Evolutionary conservation across 2,329 filamentous ascomycete genomes (phyloP).

Genomic region (Colletotrichum sp.): DNA sequence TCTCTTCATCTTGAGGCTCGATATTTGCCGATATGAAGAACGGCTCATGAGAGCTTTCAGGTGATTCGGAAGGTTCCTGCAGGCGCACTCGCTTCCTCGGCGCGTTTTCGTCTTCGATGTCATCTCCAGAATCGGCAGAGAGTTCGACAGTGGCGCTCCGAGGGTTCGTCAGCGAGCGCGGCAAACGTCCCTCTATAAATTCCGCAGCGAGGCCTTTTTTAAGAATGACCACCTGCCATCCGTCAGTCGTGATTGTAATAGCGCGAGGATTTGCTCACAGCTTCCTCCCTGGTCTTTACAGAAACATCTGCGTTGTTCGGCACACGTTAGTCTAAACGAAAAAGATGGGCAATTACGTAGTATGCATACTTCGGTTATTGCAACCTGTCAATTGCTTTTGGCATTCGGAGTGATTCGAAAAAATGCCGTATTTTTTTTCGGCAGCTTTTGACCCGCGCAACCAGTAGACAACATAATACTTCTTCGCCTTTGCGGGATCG

Average conservation of each 20-base stretch:
- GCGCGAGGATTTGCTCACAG: not conserved
- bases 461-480: too few species aligned
- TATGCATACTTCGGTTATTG: too few species aligned
- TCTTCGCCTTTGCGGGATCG: too few species aligned
- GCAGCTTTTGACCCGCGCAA: too few species aligned
- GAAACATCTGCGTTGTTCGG: rapidly evolving
- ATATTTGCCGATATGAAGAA: not conserved
- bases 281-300: not conserved
- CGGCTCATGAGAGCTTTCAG: not conserved
- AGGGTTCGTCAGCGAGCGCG: not conserved
- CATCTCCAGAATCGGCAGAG: not conserved
- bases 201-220: rapidly evolving
- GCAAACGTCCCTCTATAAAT: rapidly evolving
- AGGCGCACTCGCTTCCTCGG: not conserved
- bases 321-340: not conserved
- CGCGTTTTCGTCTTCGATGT: not conserved
- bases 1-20: not conserved
- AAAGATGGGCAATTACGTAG: rapidly evolving
- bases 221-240: rapidly evolving
- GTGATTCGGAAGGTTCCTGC: not conserved
- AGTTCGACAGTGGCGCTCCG: not conserved
- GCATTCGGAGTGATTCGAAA: too few species aligned
- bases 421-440: too few species aligned
- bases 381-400: too few species aligned
- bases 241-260: not conserved